Conservation (phyloP, 768 basidiomycete genomes). For the Rhodotorula kratochvilovae region DNA sequence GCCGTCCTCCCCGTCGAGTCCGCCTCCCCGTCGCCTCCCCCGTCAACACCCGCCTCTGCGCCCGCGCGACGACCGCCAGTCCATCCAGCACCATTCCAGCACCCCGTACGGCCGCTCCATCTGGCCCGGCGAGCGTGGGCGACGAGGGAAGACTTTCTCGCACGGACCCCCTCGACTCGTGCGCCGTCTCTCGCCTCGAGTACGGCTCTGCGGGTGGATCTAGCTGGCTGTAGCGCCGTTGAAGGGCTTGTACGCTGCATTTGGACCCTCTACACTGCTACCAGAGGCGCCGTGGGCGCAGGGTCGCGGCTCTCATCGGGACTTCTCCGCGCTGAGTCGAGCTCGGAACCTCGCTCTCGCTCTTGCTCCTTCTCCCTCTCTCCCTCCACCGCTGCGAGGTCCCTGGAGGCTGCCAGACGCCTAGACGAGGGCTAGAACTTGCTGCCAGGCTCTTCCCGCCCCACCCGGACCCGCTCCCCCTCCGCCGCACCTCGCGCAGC, state of each 20-base stretch:
- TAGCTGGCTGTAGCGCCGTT: neutral
- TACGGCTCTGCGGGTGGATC: neutral
- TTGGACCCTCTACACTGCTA: neutral
- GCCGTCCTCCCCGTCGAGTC: neutral
- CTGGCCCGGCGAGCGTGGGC: neutral
- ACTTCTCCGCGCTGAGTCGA: neutral
- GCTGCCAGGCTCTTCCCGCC: neutral
- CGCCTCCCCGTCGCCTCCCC: too few species aligned
- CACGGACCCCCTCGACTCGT: neutral
- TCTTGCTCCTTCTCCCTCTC: neutral
- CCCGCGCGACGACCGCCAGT: neutral
- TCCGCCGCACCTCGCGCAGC: neutral
- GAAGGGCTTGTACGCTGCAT: neutral
- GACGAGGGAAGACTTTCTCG: too few species aligned
- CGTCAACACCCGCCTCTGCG: too few species aligned
- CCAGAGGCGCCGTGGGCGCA: neutral
- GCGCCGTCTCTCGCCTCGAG: too few species aligned
- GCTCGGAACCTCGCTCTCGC: neutral
- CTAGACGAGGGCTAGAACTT: neutral
- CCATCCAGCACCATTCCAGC: neutral
- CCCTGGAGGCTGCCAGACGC: slow-evolving; percentile 8
- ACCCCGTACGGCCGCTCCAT: neutral
- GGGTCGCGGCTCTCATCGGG: neutral
- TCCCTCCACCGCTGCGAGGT: slow-evolving; percentile 1
- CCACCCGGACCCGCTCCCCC: neutral